phyloP scores from a whole-genome alignment of 257 asterid species.

The Solanum arcanum region DNA sequence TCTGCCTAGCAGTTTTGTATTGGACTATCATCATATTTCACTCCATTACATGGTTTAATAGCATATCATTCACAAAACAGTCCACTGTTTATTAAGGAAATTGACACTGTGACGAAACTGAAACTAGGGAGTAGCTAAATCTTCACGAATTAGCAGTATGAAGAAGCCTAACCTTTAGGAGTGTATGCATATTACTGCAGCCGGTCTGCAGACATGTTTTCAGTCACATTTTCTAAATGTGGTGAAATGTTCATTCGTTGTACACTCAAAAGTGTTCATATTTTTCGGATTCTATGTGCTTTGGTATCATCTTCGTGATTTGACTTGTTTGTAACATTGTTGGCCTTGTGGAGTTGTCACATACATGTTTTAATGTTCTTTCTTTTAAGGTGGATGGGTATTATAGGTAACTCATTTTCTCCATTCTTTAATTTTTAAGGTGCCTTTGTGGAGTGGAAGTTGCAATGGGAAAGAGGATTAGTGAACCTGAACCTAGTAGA shows the following conservation, averaged over 20 bases:
- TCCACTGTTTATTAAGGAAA: neutral
- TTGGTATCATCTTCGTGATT: neutral
- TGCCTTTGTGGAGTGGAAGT: constrained; percentile 41
- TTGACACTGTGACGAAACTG: neutral
- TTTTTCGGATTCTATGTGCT: neutral
- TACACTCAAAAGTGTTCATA: neutral
- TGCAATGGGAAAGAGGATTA: constrained; percentile 33
- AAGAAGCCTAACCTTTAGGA: neutral
- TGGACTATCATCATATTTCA: neutral
- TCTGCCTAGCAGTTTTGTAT: neutral
- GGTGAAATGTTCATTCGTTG: neutral
- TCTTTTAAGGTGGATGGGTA: no score
- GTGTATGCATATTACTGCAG: no score
- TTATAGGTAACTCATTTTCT: no score
- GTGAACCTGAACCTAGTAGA: constrained; percentile 58
- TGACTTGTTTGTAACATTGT: no score
- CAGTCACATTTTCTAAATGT: neutral
- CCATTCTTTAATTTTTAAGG: constrained; percentile 18
- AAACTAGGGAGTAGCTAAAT: neutral
- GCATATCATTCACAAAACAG: neutral
- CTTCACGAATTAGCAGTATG: neutral
- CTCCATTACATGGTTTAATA: neutral
- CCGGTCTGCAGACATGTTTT: neutral
- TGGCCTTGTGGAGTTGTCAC: no score
- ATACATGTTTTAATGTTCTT: no score